Evolutionary conservation across 352 stramenopile genomes (phyloP).

Genomic region (Globisporangium nodosum): DNA sequence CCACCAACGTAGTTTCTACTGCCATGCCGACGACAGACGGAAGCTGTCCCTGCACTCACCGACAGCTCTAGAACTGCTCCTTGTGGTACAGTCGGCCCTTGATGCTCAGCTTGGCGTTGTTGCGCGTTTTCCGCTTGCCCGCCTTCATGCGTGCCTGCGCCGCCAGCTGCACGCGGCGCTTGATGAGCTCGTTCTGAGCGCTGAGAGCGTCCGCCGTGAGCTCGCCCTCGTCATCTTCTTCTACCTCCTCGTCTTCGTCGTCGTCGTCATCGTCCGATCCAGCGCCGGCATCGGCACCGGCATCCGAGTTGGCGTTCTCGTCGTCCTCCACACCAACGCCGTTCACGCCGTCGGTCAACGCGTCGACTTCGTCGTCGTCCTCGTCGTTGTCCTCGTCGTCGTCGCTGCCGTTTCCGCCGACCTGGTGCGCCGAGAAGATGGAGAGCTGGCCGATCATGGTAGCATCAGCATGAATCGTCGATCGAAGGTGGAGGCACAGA

Average conservation of each 20-base stretch:
- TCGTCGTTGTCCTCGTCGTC: slow-evolving; percentile 45
- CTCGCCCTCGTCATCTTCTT: slow-evolving; percentile 15
- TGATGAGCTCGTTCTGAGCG: slow-evolving; percentile 69
- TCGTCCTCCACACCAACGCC: slow-evolving; percentile 26
- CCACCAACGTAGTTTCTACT: too few species aligned
- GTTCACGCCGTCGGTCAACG: slow-evolving; percentile 33
- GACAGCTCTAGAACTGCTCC: slow-evolving; percentile 52
- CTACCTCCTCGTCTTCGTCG: slow-evolving; percentile 21
- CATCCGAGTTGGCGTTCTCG: slow-evolving; percentile 12
- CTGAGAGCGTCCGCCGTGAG: slow-evolving; percentile 28
- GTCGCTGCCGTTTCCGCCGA: slow-evolving; percentile 27
- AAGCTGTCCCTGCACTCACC: not conserved
- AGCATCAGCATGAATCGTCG: not conserved
- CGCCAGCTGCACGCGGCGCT: slow-evolving; percentile 75
- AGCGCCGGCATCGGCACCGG: slow-evolving; percentile 6
- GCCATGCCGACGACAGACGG: not conserved
- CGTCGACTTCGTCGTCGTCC: slow-evolving; percentile 23
- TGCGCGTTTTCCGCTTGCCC: slow-evolving; percentile 60
- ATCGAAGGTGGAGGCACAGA: not conserved
- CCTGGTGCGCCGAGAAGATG: slow-evolving; percentile 76
- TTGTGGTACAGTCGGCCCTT: slow-evolving; percentile 85
- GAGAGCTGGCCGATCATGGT: slow-evolving; percentile 34
- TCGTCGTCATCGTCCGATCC: not conserved
- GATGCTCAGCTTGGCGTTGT: slow-evolving; percentile 79
- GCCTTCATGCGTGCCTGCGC: slow-evolving; percentile 51